These are phyloP conservation scores for Colletotrichum orbiculare DNA, from an alignment of 2,329 filamentous ascomycete species.

Conservation along the genomic window DNA sequence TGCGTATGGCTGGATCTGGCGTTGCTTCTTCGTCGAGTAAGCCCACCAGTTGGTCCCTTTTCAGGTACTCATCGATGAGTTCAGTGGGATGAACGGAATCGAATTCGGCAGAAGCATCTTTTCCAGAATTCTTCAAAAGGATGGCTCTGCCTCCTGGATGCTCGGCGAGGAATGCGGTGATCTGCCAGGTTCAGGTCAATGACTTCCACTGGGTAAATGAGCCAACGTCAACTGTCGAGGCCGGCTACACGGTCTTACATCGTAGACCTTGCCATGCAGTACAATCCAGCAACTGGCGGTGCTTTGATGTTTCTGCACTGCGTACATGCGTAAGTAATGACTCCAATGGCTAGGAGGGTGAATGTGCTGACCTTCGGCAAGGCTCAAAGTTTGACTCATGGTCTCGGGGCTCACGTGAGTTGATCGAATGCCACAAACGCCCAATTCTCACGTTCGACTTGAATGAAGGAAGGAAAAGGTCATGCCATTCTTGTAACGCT, in stretches of 20 bases:
- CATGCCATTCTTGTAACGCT: neutral
- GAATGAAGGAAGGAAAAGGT: neutral
- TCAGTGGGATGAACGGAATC: conserved; percentile 87
- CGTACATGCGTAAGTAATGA: neutral
- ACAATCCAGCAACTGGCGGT: conserved; percentile 85
- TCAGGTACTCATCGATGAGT: conserved; percentile 80
- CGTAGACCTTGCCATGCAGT: conserved; percentile 85
- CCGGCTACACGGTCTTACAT: conserved; percentile 63
- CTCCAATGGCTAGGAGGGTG: too few species aligned
- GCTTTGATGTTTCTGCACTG: conserved; percentile 82
- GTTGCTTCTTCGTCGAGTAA: conserved; percentile 66
- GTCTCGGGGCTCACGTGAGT: neutral
- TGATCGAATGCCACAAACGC: neutral
- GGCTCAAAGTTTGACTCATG: conserved; percentile 11
- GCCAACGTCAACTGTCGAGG: neutral
- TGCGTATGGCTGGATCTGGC: neutral
- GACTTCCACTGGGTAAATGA: neutral
- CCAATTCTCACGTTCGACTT: neutral
- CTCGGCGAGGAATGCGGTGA: conserved; percentile 74
- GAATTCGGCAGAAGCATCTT: conserved; percentile 86
- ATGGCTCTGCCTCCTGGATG: conserved; percentile 85
- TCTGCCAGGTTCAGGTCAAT: conserved; percentile 11
- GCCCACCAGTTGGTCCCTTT: conserved; percentile 75
- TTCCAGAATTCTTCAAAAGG: conserved; percentile 82
- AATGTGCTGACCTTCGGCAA: conserved; percentile 9